Percentiles rank a stretch among this genome's conserved stretches.
Conservation (phyloP, 225 moss, liverwort and hornwort species). For the Pseudoscleropodium purum region DNA sequence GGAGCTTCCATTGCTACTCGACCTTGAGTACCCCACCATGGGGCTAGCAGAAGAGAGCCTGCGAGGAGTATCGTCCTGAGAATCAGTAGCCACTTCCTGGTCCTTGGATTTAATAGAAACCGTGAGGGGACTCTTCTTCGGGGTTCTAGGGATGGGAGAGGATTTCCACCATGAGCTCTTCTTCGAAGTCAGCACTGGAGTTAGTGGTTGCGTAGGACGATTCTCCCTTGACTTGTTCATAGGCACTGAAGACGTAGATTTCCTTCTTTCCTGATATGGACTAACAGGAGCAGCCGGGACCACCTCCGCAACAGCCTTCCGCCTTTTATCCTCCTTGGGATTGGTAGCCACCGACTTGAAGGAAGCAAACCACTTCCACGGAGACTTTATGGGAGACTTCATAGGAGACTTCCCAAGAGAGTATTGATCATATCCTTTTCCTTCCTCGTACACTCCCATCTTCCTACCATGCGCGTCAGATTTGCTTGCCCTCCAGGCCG, state of each 20-base stretch:
- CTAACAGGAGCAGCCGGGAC: neutral
- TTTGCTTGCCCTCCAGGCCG: conserved; percentile 39
- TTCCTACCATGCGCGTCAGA: conserved; percentile 23
- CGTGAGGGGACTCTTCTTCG: conserved; percentile 17
- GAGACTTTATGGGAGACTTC: conserved; percentile 24
- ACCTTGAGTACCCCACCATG: conserved; percentile 41
- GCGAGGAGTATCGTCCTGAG: conserved; percentile 41
- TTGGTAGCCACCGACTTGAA: conserved; percentile 16
- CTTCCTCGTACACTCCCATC: conserved; percentile 1
- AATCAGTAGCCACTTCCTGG: conserved; percentile 22
- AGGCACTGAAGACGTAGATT: conserved; percentile 27
- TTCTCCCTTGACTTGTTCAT: neutral
- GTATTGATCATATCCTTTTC: neutral
- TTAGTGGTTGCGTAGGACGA: conserved; percentile 9
- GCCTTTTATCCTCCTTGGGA: conserved; percentile 13
- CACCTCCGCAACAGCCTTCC: neutral
- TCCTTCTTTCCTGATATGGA: conserved; percentile 20
- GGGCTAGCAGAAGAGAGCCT: conserved; percentile 41
- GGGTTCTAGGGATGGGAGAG: conserved; percentile 13
- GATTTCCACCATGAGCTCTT: conserved; percentile 42
- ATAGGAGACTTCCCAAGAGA: neutral
- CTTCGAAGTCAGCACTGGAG: conserved; percentile 26
- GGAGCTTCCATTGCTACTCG: conserved; percentile 50
- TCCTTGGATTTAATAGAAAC: conserved; percentile 10
- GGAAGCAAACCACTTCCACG: conserved; percentile 42